Percentiles rank a stretch among this genome's conserved stretches.
phyloP scores from a whole-genome alignment of 1,139 yeast species.

The Pichia sp. region DNA sequence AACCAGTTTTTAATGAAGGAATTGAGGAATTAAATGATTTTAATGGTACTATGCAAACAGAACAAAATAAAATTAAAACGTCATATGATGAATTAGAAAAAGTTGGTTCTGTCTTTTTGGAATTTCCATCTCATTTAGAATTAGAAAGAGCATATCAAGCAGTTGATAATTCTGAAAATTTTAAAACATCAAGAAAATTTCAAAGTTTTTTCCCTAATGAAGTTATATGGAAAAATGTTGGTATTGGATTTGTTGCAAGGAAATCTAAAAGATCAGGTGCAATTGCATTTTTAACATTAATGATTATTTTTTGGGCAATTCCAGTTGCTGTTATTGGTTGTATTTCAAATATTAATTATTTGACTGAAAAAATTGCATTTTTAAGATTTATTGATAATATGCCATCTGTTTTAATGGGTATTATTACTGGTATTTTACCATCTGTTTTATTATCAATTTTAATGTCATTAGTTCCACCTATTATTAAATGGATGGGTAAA shows the following conservation, averaged over 20 bases:
- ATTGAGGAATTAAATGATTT: slow-evolving; percentile 61
- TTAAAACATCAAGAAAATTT: slow-evolving; percentile 39
- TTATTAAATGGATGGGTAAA: slow-evolving; percentile 61
- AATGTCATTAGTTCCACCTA: slow-evolving; percentile 72
- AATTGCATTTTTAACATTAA: slow-evolving; percentile 39
- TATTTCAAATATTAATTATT: slow-evolving; percentile 72
- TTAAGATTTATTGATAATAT: slow-evolving; percentile 63
- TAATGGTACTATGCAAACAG: slow-evolving; percentile 54
- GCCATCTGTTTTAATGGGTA: slow-evolving; percentile 65
- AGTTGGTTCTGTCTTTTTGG: slow-evolving; percentile 73
- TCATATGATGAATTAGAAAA: slow-evolving; percentile 38
- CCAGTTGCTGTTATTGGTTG: slow-evolving; percentile 96
- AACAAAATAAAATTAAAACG: slow-evolving; percentile 40
- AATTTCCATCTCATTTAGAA: slow-evolving; percentile 79
- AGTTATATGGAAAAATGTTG: slow-evolving; percentile 73
- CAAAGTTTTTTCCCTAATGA: slow-evolving; percentile 67
- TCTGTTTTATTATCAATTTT: slow-evolving; percentile 73
- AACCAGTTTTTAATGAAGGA: slow-evolving; percentile 72
- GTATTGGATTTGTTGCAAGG: slow-evolving; percentile 40
- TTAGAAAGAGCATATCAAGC: slow-evolving; percentile 89
- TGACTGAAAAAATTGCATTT: slow-evolving; percentile 64
- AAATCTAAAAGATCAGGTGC: slow-evolving; percentile 36
- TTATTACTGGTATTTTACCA: slow-evolving; percentile 83
- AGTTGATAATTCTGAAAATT: slow-evolving; percentile 40
- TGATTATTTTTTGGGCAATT: slow-evolving; percentile 83